Base-by-base conservation (phyloP, 208 protist species). In the Acanthamoeba royreba region DNA sequence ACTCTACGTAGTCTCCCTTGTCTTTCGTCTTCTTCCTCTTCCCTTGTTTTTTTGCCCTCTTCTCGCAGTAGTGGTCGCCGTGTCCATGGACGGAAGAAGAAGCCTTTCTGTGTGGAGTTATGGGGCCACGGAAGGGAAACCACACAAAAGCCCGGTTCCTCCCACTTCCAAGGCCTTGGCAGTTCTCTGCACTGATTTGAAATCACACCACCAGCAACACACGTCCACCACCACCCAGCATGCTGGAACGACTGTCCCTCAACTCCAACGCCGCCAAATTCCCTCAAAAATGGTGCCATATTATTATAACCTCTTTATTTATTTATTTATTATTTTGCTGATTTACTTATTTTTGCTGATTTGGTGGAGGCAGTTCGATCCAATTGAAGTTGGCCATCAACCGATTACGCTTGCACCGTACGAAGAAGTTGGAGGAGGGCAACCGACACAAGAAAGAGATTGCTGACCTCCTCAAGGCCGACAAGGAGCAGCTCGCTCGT, bases 301-400 rank as follows among this genome's bases (percentile, higher is more conserved):
- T 55, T 55, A 25, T 19, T 5, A 33, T 25, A 5, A 13, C 25
- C 58, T 63, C 15, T 17, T 19, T 63, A 19, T 28, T 63, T 19
- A 28, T 19, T 63, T 63, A 63, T 63, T 63, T 19, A 63, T 63
- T 13, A 5, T 61, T 15, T 61, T n/a, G 31, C 31, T n/a, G 5
- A 33, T 17, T 15, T 15, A 33, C 31, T 3, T 5, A 63, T n/a
- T 63, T 33, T 25, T 63, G 2, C 8, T 63, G 4, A 63, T 63
- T 63, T 63, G 4, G 22, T 3, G 15, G 15, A 35, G 3, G 4
- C 35, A 87, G 77, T n/a, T 49, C 46, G 46, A 87, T 87, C n/a
- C 77, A 87, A 45, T 45, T 87, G 47, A 87, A 87, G 77, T 45
- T 87, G 43, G 77, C 77, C 47, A 40, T 58, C 77, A 87, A 87